Conservation (phyloP, 129 eudicot genomes). For the Escallonia rubra region DNA sequence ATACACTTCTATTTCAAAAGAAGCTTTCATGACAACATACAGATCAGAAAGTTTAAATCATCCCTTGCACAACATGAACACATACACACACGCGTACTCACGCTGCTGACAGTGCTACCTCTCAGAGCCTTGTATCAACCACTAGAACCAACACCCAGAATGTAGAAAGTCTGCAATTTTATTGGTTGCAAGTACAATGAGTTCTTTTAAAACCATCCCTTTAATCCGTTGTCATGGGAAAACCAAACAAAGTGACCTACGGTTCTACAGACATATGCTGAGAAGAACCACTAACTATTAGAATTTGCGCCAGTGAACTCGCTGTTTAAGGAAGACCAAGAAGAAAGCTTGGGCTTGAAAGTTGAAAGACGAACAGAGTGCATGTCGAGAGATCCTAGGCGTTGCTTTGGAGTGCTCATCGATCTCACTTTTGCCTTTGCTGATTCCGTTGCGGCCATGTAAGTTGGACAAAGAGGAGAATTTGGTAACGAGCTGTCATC, state of each 20-base stretch:
- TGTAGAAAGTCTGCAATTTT: neutral
- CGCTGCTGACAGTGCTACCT: too few species aligned
- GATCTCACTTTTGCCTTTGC: conserved; percentile 84
- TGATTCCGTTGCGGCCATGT: conserved; percentile 90
- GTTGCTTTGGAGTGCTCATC: conserved; percentile 74
- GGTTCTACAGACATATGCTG: conserved; percentile 26
- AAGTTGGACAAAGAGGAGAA: conserved; percentile 58
- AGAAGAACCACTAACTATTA: conserved; percentile 26
- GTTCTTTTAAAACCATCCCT: too few species aligned
- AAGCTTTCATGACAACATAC: too few species aligned
- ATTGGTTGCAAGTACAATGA: too few species aligned
- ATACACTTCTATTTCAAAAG: too few species aligned
- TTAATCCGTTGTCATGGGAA: too few species aligned
- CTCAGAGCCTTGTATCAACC: too few species aligned
- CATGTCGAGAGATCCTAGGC: conserved; percentile 42
- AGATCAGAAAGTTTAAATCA: too few species aligned
- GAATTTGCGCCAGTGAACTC: conserved; percentile 17
- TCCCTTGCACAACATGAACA: too few species aligned
- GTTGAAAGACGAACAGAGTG: conserved; percentile 41
- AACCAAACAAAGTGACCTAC: neutral
- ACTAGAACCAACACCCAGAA: too few species aligned
- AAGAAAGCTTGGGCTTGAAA: conserved; percentile 33
- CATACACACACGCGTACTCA: too few species aligned
- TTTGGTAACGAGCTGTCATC: conserved; percentile 47
- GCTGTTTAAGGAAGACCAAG: conserved; percentile 64